Conservation (phyloP, 2,329 filamentous ascomycete species). For the Harringtonia aguacate region DNA sequence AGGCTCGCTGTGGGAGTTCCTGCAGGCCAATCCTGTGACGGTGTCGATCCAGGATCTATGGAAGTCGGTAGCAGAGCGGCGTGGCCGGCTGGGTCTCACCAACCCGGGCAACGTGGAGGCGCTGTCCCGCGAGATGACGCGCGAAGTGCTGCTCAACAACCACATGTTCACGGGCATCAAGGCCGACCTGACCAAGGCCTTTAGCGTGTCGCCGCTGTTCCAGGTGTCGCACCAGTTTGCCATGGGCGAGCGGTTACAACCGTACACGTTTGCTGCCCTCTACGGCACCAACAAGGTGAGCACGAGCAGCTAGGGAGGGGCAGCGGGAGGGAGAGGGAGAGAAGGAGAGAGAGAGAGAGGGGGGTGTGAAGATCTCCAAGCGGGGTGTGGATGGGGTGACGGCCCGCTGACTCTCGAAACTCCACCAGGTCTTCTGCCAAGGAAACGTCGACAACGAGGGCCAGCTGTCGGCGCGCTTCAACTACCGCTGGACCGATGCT, state of each 20-base stretch:
- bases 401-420: too few relatives aligned
- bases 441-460: conserved; percentile 92
- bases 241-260: conserved; percentile 85
- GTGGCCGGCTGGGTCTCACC: conserved; percentile 75
- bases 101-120: conserved; percentile 92
- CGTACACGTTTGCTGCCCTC: conserved; percentile 89
- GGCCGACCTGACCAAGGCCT: conserved; percentile 92
- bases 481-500: conserved; percentile 71
- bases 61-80: conserved; percentile 70
- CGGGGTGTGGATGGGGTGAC: too few relatives aligned
- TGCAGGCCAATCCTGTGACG: conserved; percentile 65
- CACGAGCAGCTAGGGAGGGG: too few relatives aligned
- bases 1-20: conserved; percentile 47
- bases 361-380: too few relatives aligned
- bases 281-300: conserved; percentile 84
- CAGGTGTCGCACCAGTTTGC: conserved; percentile 96
- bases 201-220: conserved; percentile 88
- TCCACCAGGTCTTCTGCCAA: conserved; percentile 94
- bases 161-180: conserved; percentile 94
- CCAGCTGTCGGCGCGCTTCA: conserved; percentile 77
- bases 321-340: conserved; percentile 11
- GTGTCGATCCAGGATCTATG: conserved; percentile 65
- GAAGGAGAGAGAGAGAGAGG: not conserved
- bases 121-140: conserved; percentile 78
- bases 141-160: conserved; percentile 93